Conservation (phyloP, 2,329 filamentous ascomycete species). For the Pseudocercospora pini-densiflorae region DNA sequence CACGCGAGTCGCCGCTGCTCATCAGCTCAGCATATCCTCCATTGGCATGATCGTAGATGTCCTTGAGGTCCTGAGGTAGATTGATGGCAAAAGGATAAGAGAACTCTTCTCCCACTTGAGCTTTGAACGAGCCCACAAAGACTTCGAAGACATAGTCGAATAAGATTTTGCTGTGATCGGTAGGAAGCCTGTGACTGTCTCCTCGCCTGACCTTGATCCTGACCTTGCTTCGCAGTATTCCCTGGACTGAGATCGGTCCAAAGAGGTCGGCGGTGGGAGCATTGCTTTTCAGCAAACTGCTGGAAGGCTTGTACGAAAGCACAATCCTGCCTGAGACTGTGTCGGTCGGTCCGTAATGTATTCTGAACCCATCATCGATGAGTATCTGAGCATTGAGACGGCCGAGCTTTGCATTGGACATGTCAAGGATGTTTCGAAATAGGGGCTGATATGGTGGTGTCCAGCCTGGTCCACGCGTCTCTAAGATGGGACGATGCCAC, state of each 20-base stretch:
- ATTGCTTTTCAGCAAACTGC: conserved; percentile 21
- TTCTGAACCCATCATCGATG: conserved; percentile 13
- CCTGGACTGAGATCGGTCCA: conserved; percentile 22
- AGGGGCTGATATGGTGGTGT: not conserved
- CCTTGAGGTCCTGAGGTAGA: conserved; percentile 17
- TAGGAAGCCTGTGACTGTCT: conserved; percentile 21
- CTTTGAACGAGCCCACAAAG: conserved; percentile 25
- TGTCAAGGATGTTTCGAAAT: not conserved
- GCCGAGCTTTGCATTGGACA: conserved; percentile 20
- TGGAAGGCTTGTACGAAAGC: conserved; percentile 20
- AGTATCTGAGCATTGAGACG: conserved; percentile 18
- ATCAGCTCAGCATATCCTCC: not conserved
- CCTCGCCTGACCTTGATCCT: conserved; percentile 23
- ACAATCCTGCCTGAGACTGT: conserved; percentile 20
- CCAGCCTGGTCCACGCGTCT: not conserved
- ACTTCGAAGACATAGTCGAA: conserved; percentile 19
- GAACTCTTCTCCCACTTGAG: conserved; percentile 19
- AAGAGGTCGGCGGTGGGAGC: conserved; percentile 26
- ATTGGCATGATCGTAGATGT: conserved; percentile 1
- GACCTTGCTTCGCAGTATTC: conserved; percentile 18
- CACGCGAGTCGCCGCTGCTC: not conserved
- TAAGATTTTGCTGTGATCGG: conserved; percentile 19
- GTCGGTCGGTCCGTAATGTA: conserved; percentile 25
- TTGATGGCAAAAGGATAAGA: conserved; percentile 19
- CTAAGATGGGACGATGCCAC: not conserved